Conservation (phyloP, 106 monocot genomes). For the Triglochin maritima region DNA sequence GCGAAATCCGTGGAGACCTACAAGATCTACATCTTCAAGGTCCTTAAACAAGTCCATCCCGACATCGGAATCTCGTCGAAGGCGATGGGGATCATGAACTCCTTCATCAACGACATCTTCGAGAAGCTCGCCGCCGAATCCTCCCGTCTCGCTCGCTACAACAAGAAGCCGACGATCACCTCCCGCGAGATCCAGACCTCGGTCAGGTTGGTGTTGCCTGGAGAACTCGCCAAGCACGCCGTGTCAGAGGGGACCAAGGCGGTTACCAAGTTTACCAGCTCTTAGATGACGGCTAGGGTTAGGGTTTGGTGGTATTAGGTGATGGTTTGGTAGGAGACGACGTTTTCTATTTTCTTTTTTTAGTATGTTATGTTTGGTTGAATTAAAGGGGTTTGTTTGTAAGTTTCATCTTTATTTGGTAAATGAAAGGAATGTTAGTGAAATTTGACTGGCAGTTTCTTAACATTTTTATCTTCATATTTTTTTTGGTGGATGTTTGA, state of each 20-base stretch:
- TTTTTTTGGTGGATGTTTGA: too few species aligned
- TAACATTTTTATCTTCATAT: too few species aligned
- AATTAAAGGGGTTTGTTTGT: too few species aligned
- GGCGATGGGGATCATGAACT: conserved; percentile 28
- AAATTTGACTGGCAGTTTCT: too few species aligned
- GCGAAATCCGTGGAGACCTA: conserved; percentile 1
- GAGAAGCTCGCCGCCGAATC: conserved; percentile 21
- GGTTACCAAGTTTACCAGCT: conserved; percentile 5
- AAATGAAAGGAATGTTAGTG: too few species aligned
- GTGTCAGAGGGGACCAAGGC: conserved; percentile 16
- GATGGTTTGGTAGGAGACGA: too few species aligned
- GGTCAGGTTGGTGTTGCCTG: conserved; percentile 9
- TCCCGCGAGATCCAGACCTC: conserved; percentile 13
- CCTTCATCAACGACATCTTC: conserved; percentile 16
- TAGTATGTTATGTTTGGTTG: too few species aligned
- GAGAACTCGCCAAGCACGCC: conserved; percentile 42
- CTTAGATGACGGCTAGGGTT: background rate
- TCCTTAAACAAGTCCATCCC: conserved; percentile 3
- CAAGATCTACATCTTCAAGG: conserved; percentile 14
- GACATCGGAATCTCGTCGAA: conserved; percentile 23
- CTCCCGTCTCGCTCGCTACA: conserved; percentile 10
- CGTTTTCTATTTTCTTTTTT: too few species aligned
- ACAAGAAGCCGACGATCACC: conserved; percentile 16
- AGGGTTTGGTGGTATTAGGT: too few species aligned
- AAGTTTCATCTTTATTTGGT: too few species aligned